These are phyloP conservation scores for Wickerhamiella bombiphila DNA, from an alignment of 805 yeast genomes.

Conservation along the genomic window DNA sequence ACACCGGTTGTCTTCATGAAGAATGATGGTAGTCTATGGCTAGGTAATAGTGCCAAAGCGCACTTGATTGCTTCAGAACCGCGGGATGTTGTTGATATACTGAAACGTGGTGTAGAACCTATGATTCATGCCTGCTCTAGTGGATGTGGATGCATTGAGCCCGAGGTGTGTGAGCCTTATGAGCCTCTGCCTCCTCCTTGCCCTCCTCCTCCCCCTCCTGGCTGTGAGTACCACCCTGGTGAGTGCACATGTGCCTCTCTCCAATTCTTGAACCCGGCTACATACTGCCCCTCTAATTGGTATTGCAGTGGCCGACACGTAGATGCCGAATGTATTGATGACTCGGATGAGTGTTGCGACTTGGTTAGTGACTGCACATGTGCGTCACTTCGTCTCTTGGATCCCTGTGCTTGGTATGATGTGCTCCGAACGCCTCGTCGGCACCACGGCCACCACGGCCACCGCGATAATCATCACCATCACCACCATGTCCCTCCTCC, in stretches of 20 bases:
- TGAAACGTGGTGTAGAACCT: conserved; percentile 4
- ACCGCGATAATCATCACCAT: conserved; percentile 1
- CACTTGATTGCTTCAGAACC: conserved; percentile 4
- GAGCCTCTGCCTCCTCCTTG: too few relatives aligned
- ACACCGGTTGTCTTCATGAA: conserved; percentile 8
- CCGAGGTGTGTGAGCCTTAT: too few relatives aligned
- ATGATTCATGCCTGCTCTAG: conserved; percentile 7
- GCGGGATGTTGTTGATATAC: conserved; percentile 1
- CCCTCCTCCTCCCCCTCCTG: too few relatives aligned
- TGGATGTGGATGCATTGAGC: too few relatives aligned
- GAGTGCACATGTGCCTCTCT: conserved; percentile 8
- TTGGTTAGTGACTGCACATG: too few relatives aligned
- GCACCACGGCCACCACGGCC: not conserved
- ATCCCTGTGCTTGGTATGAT: too few relatives aligned
- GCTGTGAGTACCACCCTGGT: too few relatives aligned
- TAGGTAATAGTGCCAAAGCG: conserved; percentile 6
- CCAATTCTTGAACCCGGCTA: conserved; percentile 11
- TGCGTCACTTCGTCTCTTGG: too few relatives aligned
- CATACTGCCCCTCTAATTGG: conserved; percentile 12
- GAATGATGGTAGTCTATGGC: conserved; percentile 12
- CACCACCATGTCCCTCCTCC: conserved; percentile 1
- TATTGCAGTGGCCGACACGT: conserved; percentile 8
- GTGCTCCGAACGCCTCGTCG: too few relatives aligned
- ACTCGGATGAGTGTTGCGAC: too few relatives aligned
- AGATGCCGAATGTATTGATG: too few relatives aligned